phyloP scores from a whole-genome alignment of 495 filamentous ascomycete genomes.

The Talaromyces trachyspermus region DNA sequence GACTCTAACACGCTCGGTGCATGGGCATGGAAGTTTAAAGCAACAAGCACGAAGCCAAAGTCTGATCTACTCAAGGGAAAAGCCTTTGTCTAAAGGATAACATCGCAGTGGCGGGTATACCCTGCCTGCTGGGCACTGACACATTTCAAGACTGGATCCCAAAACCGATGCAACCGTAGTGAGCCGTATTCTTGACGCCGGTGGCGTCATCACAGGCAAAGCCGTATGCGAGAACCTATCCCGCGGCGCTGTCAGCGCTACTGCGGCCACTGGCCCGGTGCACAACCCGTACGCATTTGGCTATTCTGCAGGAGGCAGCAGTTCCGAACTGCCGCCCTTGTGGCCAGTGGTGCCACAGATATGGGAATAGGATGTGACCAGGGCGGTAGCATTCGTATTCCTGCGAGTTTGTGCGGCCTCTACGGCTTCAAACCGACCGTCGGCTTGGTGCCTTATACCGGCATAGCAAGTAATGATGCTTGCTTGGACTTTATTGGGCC shows the following conservation, averaged over 20 bases:
- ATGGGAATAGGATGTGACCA: neutral
- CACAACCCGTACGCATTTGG: conserved; percentile 35
- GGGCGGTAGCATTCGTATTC: conserved; percentile 24
- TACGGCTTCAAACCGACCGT: conserved; percentile 24
- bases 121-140: neutral
- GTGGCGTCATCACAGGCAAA: conserved; percentile 27
- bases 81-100: neutral
- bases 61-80: neutral
- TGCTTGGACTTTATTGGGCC: neutral
- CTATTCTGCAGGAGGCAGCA: conserved; percentile 43
- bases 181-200: conserved; percentile 31
- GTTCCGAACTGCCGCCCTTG: conserved; percentile 41
- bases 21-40: neutral
- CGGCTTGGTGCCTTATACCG: conserved; percentile 16
- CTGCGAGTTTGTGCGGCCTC: conserved; percentile 23
- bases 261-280: conserved; percentile 35
- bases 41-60: neutral
- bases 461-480: conserved; percentile 27
- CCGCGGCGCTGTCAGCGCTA: conserved; percentile 25
- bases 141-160: neutral
- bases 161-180: conserved; percentile 23
- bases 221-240: conserved; percentile 39
- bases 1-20: neutral
- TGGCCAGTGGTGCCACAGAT: conserved; percentile 17
- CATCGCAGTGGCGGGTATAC: neutral